phyloP scores from a whole-genome alignment of 371 early-diverging fungal species.

The Apophysomyces ossiformis region DNA sequence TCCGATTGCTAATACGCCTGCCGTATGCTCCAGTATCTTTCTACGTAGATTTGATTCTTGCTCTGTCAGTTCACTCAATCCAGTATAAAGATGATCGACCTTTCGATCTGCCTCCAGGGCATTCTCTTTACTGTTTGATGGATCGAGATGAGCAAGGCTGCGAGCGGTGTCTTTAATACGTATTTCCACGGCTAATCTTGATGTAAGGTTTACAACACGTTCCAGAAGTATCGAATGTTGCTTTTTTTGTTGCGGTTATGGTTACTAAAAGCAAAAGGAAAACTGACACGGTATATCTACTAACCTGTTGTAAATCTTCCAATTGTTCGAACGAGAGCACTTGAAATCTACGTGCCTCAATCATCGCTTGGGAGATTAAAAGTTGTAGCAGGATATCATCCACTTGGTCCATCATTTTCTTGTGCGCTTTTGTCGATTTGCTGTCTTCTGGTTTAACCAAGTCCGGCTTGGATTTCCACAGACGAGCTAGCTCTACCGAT shows the following conservation, averaged over 20 bases:
- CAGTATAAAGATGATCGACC: conserved; percentile 71
- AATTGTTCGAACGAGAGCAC: conserved; percentile 59
- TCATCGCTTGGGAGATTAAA: conserved; percentile 63
- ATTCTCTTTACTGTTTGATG: conserved; percentile 18
- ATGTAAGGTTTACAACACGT: conserved; percentile 17
- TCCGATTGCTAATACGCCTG: conserved; percentile 62
- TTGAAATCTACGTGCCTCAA: conserved; percentile 64
- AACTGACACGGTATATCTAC: neutral
- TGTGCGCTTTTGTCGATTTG: neutral
- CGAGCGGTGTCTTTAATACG: conserved; percentile 41
- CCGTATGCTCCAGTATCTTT: conserved; percentile 71
- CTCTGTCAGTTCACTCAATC: conserved; percentile 63
- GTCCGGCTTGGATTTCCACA: conserved; percentile 38
- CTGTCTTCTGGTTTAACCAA: neutral
- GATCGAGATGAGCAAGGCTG: conserved; percentile 46
- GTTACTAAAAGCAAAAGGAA: conserved; percentile 4
- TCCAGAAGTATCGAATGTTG: conserved; percentile 26
- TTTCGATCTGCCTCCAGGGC: conserved; percentile 59
- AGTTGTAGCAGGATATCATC: conserved; percentile 62
- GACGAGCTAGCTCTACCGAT: conserved; percentile 30
- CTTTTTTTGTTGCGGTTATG: conserved; percentile 14
- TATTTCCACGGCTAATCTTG: conserved; percentile 30
- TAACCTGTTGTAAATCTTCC: conserved; percentile 58
- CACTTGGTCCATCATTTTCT: conserved; percentile 33
- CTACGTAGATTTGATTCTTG: conserved; percentile 69